Base-by-base conservation (phyloP, 352 stramenopile genomes). In the Ochromonadaceae sp. region DNA sequence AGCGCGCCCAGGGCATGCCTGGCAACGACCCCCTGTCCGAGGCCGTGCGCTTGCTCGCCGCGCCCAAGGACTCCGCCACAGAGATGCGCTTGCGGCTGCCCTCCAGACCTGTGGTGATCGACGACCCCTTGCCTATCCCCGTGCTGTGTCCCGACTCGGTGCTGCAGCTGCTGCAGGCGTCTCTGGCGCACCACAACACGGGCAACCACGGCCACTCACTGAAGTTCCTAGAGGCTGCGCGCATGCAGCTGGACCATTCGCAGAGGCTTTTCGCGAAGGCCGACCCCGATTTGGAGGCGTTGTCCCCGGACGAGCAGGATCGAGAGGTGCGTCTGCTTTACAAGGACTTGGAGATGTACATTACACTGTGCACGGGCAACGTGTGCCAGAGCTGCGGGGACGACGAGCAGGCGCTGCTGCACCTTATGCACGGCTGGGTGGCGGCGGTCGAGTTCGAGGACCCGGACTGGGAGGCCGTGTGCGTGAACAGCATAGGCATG, bases 341-440 rank as follows among this genome's bases (percentile, higher is more conserved):
- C n/a, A n/a, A 17, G 40, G 40, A 44, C 17, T 44, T 32, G 30
- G 3, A 36, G 38, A 32, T 63, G 14, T 63, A 63, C 41, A 50
- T 63, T 2, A 15, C 22, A 5, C 2, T 49, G 9, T 63, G 55
- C 38, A 63, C 48, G 30, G 55, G 55, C 9, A 63, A 63, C 52
- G 55, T 63, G 17, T 63, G 52, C 52, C 55, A 63, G 22, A 52
- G 34, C 9, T 63, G 55, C 22, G 55, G 55, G 10, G 55, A 63
- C 31, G 55, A 63, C 41, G 55, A 63, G 22, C 55, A 63, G 22
- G 7, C 55, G 12, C 35, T 63, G 7, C 7, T 63, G 55, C 55
- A 50, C 4, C 52, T 52, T 50, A 55, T 63, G 20, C 25, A 50
- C 14, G 55, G 38, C 14, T 63, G 35, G 32, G 15, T 7, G 4